Base-by-base conservation (phyloP, 1,284 basidiomycete species). In the Termitomyces sp. region DNA sequence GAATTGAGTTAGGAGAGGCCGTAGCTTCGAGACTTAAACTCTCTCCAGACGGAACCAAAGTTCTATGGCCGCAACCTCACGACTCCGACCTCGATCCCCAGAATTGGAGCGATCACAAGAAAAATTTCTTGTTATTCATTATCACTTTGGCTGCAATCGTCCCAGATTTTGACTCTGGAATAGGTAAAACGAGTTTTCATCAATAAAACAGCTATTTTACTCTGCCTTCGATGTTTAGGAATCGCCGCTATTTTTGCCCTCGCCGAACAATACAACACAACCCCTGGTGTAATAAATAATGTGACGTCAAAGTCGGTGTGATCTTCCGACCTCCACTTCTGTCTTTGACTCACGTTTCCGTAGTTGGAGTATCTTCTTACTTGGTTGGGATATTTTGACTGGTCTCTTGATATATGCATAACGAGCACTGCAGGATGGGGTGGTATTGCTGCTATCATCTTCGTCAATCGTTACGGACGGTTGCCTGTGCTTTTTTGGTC, bases 91-190 rank as follows among this genome's bases (percentile, higher is more conserved):
- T 77, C 8, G 84, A 87, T 61, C 85, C 85, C 1, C 84, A 86
- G 66, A 87, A 86, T 62, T 84, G 83, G 70, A 68, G 73, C 50
- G 61, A 67, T 42, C 54, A 67, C 19, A 65, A 69, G 19, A 87
- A 87, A 67, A 72, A 73, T 45, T 53, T 83, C 1, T 77, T 81
- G 55, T 66, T 87, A 31, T 57, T 82, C 44, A 82, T 86, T 55
- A 71, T 84, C 54, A 86, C 84, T 0, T 64, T 86, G 26, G 83
- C 85, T 15, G 81, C 85, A 2, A 79, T 87, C 33, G 79, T 86
- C 12, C 85, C 85, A 0, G 85, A 86, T 61, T 86, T 87, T 59
- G 81, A 84, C 59, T 84, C 83, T n/a, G 83, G 80, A 0, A 83
- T 84, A 56, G 83, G 84, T 82, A 19, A 50, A 13, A 33, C 12